Percentiles rank a stretch among this genome's conserved stretches.
Evolutionary conservation across 805 yeast genomes (phyloP).

Genomic region (Naumovozyma baii): DNA sequence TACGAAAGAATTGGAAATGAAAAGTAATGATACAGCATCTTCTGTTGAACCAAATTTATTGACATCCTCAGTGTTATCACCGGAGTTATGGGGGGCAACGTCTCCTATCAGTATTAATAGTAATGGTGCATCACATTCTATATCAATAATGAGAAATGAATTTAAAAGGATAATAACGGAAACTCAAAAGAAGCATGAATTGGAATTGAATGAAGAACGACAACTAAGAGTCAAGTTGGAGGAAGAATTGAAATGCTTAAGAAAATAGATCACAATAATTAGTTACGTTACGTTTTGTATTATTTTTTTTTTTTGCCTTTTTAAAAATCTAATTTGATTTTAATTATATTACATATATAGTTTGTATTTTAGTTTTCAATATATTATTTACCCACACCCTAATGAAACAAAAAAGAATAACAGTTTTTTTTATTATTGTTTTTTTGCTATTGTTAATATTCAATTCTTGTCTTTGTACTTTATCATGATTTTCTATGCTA

Average conservation of each 20-base stretch:
- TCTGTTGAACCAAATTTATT: slow-evolving; percentile 32
- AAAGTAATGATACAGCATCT: slow-evolving; percentile 30
- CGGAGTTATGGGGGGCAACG: slow-evolving; percentile 9
- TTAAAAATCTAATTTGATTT: not conserved
- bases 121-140: slow-evolving; percentile 29
- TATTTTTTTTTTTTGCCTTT: not conserved
- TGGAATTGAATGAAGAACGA: slow-evolving; percentile 48
- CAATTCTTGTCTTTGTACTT: not conserved
- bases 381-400: not conserved
- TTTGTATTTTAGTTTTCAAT: too few relatives aligned
- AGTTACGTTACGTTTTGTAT: too few relatives aligned
- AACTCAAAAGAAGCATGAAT: slow-evolving; percentile 52
- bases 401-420: not conserved
- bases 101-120: slow-evolving; percentile 8
- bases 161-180: slow-evolving; percentile 56
- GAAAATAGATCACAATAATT: too few relatives aligned
- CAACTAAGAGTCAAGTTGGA: slow-evolving; percentile 40
- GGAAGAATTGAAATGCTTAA: slow-evolving; percentile 27
- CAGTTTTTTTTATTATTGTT: not conserved
- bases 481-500: not conserved
- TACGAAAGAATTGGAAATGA: slow-evolving; percentile 26
- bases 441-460: not conserved
- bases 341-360: not conserved
- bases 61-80: slow-evolving; percentile 28
- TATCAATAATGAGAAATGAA: slow-evolving; percentile 54